Evolutionary conservation across 31 red algal species (phyloP).

Genomic region (Bonnemaisonia californica): DNA sequence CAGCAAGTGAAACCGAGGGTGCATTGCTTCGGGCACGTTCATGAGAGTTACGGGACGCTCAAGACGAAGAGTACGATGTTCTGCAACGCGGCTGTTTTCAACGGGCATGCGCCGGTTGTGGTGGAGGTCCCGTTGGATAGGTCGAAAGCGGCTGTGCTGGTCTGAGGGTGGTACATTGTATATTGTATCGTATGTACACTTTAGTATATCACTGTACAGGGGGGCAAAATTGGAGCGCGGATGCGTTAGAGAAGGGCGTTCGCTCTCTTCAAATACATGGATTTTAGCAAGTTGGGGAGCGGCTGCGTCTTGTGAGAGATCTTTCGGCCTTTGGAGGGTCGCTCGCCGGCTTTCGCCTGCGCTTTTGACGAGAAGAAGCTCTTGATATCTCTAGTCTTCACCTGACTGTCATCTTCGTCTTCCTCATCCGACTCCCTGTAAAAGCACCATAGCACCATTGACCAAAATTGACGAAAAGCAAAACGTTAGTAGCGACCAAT

Average conservation of each 20-base stretch:
- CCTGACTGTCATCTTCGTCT: slow-evolving; percentile 19
- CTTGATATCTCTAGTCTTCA: slow-evolving; percentile 69
- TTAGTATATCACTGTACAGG: too few species aligned
- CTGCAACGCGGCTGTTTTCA: slow-evolving; percentile 64
- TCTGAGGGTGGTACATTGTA: too few species aligned
- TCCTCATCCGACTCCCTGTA: slow-evolving; percentile 59
- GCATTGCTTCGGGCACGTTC: slow-evolving; percentile 69
- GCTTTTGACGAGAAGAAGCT: slow-evolving; percentile 51
- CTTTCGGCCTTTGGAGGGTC: slow-evolving; percentile 37
- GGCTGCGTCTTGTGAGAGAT: not conserved
- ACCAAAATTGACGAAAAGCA: not conserved
- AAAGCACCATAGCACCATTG: too few species aligned
- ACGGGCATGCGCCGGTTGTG: slow-evolving; percentile 52
- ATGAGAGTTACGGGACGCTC: slow-evolving; percentile 56
- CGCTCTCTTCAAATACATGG: slow-evolving; percentile 33
- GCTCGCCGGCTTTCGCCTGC: not conserved
- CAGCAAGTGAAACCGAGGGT: slow-evolving; percentile 36
- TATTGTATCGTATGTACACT: too few species aligned
- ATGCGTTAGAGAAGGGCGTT: slow-evolving; percentile 26
- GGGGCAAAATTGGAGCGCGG: too few species aligned
- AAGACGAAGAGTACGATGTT: slow-evolving; percentile 36
- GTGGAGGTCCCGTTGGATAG: slow-evolving; percentile 56
- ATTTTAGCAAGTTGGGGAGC: slow-evolving; percentile 39
- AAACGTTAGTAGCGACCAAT: not conserved
- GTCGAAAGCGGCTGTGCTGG: slow-evolving; percentile 5